Evolutionary conservation across 140 eudicot genomes (phyloP), one percentile per base, ranked within the genome.

Genomic region (Senecio squalidus): DNA sequence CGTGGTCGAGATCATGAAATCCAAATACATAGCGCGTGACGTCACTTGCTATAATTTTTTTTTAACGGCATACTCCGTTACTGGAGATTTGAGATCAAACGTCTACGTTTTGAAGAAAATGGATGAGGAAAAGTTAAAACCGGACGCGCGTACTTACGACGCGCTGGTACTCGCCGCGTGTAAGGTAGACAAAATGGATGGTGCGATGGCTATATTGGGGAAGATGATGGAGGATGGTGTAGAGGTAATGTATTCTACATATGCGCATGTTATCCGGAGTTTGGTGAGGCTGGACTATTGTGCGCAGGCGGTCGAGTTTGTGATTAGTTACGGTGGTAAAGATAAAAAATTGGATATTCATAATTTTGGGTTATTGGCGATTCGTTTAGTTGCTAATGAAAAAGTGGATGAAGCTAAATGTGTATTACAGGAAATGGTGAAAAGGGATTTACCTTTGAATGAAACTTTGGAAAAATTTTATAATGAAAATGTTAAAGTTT

Each of bases 131-230:
- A 86, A 80, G 16, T 2, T 87, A 63, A 69, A 17, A 49, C 81
- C 71, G 21, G 94, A 83, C 56, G 60, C 72, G 26, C 62, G 81
- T 41, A 83, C 86, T 0, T 87, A 87, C 64, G 96, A 87, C 64
- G 86, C 94, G 17, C 79, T 87, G 59, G 94, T 87, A 38, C 17
- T 83, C 51, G 93, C 94, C 54, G 82, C 84, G 72, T 83, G 96
- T 64, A 82, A 71, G 62, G 61, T 50, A 15, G 85, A 76, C 76
- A 87, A 66, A 69, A 50, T 87, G 57, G 84, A 73, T 5, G 94
- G 80, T 10, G 94, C 82, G 26, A 17, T 83, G 24, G 69, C 58
- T 25, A 18, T 87, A n/a, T 4, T 87, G 76, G 48, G 77, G 71
- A 64, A 78, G 83, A 79, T 74, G 86, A 52, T 59, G 76, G 84